A percentile compares a stretch with the other conserved stretches of the same genome.
Conservation (phyloP, 257 asterid genomes). For the Anisodus tanguticus region DNA sequence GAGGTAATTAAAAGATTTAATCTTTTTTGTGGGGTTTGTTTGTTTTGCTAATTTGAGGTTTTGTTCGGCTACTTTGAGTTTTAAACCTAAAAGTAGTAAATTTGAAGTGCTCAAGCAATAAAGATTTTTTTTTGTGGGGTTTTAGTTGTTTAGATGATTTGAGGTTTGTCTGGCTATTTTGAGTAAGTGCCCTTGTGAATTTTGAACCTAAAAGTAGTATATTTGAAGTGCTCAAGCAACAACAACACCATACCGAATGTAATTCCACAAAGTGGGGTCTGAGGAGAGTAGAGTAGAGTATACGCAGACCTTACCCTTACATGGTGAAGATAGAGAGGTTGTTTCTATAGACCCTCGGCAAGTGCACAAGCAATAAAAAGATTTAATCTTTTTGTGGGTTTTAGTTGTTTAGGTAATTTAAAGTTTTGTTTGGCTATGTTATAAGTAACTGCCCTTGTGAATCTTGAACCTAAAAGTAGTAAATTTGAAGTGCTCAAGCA, state of each 20-base stretch:
- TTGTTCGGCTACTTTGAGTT: not conserved
- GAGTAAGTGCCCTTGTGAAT: not conserved
- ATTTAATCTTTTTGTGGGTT: too few relatives aligned
- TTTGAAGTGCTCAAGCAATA: too few relatives aligned
- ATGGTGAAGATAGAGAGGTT: too few relatives aligned
- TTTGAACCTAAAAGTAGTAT: not conserved
- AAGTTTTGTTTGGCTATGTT: too few relatives aligned
- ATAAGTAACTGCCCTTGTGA: not conserved
- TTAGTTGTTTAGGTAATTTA: too few relatives aligned
- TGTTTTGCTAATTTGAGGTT: constrained; percentile 47
- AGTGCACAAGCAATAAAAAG: not conserved
- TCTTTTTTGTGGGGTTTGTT: too few relatives aligned
- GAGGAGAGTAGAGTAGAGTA: too few relatives aligned
- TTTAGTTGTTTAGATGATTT: not conserved
- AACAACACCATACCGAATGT: too few relatives aligned
- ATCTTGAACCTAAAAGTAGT: not conserved
- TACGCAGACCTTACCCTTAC: too few relatives aligned
- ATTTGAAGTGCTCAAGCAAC: not conserved
- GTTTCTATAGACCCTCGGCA: too few relatives aligned
- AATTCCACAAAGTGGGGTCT: too few relatives aligned
- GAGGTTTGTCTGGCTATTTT: not conserved
- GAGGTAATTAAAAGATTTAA: constrained; percentile 57
- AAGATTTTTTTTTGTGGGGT: not conserved
- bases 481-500: not conserved
- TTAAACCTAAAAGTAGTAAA: constrained; percentile 29